phyloP scores from a whole-genome alignment of 306 rosid species.

The Prunus mongolica region DNA sequence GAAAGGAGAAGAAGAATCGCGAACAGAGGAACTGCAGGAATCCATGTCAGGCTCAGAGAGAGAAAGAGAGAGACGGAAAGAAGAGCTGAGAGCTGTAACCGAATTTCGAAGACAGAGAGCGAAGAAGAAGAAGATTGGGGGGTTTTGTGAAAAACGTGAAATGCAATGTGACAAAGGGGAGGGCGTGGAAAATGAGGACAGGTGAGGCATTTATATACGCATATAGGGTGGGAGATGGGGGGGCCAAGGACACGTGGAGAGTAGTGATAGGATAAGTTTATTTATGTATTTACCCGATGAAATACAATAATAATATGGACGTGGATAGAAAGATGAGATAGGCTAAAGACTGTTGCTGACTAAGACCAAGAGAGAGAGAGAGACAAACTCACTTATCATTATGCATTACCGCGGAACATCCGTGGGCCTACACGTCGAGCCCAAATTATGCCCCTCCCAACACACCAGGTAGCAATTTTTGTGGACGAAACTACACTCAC shows the following conservation, averaged over 20 bases:
- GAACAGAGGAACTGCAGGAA: slow-evolving; percentile 1
- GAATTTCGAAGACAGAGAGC: background rate
- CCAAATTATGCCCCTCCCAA: background rate
- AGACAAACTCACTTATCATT: too few relatives aligned
- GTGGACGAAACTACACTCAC: background rate
- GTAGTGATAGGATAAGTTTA: background rate
- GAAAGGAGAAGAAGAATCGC: slow-evolving; percentile 15
- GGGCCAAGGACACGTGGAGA: background rate
- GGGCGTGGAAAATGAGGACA: background rate
- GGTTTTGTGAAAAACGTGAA: background rate
- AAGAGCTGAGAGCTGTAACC: background rate
- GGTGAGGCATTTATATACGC: background rate
- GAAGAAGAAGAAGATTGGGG: background rate
- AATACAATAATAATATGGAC: background rate
- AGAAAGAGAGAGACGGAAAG: slow-evolving; percentile 1
- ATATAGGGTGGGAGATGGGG: background rate
- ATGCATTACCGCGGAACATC: background rate
- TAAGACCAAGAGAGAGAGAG: background rate
- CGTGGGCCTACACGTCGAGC: background rate
- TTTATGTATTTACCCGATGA: background rate
- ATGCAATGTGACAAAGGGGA: background rate
- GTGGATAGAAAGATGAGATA: slow-evolving; percentile 1
- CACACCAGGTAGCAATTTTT: background rate
- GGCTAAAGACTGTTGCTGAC: background rate
- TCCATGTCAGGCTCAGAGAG: slow-evolving; percentile 11